Percentiles rank a stretch among this genome's conserved stretches.
Conservation (phyloP, 768 basidiomycete species). For the Nidula microcarpa region DNA sequence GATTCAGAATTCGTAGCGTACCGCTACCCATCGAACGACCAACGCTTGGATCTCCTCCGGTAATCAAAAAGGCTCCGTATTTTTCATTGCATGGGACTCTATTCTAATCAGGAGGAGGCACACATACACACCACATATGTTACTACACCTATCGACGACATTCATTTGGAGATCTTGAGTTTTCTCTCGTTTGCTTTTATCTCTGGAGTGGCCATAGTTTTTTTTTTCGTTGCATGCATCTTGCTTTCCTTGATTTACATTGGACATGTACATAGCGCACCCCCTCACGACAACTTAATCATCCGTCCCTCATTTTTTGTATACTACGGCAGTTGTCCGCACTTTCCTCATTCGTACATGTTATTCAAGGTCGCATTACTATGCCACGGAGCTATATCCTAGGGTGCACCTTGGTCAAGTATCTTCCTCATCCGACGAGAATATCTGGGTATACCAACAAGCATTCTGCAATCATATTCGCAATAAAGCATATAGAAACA, state of each 20-base stretch:
- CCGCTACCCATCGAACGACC: constrained; percentile 79
- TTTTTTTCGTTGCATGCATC: not conserved
- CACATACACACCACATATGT: not conserved
- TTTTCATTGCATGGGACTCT: not conserved
- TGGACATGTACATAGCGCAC: constrained; percentile 15
- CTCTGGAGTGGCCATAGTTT: not conserved
- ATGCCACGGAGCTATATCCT: too few relatives aligned
- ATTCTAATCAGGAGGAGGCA: not conserved
- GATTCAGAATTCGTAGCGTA: constrained; percentile 84
- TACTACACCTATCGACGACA: not conserved
- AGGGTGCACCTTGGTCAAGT: too few relatives aligned
- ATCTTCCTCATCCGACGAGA: too few relatives aligned
- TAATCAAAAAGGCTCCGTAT: constrained; percentile 14
- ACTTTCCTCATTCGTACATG: too few relatives aligned
- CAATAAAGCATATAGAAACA: too few relatives aligned
- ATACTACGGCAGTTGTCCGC: not conserved
- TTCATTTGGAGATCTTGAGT: constrained; percentile 3
- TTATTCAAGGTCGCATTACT: too few relatives aligned
- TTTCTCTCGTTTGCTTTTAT: constrained; percentile 4
- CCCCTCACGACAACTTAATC: constrained; percentile 4
- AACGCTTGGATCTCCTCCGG: constrained; percentile 60
- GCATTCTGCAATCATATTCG: too few relatives aligned
- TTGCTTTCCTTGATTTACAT: constrained; percentile 11
- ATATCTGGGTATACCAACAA: too few relatives aligned
- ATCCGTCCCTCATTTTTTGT: not conserved